A percentile compares a stretch with the other conserved stretches of the same genome.
phyloP scores from a whole-genome alignment of 495 filamentous ascomycete genomes.

The Neurospora sp. region DNA sequence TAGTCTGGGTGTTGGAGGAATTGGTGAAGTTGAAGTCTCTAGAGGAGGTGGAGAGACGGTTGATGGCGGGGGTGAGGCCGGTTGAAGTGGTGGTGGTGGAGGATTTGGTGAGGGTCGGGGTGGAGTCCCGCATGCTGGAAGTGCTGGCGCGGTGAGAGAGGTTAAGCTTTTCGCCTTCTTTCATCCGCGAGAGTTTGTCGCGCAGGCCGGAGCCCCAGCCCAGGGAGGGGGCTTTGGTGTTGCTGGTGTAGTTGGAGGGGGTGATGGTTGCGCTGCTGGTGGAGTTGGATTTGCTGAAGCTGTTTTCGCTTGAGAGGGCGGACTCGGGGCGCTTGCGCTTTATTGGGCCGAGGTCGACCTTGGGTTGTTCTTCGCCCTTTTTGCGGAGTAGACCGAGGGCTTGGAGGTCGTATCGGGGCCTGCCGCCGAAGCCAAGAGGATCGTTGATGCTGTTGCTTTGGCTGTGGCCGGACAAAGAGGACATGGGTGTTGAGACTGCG shows the following conservation, averaged over 20 bases:
- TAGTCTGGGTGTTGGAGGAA: not conserved
- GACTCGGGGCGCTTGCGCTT: conserved; percentile 54
- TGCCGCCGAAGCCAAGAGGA: not conserved
- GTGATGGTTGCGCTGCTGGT: conserved; percentile 5
- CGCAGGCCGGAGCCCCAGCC: conserved; percentile 41
- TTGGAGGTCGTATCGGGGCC: conserved; percentile 28
- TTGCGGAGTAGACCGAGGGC: conserved; percentile 48
- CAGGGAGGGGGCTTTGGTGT: conserved; percentile 13
- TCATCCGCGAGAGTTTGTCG: conserved; percentile 42
- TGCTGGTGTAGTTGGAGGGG: not conserved
- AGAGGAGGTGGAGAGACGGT: not conserved
- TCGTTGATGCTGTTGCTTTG: not conserved
- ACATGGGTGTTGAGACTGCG: not conserved
- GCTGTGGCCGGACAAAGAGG: conserved; percentile 5
- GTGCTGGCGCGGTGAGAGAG: conserved; percentile 18
- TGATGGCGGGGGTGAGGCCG: not conserved
- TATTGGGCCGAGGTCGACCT: conserved; percentile 59
- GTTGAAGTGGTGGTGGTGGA: conserved; percentile 12
- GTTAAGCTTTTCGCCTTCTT: conserved; percentile 39
- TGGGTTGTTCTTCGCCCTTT: conserved; percentile 35
- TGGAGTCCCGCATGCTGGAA: not conserved
- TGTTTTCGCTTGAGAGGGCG: conserved; percentile 15
- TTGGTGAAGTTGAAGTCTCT: not conserved
- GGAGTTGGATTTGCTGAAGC: conserved; percentile 6
- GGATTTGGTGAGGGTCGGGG: not conserved